Evolutionary conservation across 768 basidiomycete species (phyloP).

Genomic region (Lactarius quietus): DNA sequence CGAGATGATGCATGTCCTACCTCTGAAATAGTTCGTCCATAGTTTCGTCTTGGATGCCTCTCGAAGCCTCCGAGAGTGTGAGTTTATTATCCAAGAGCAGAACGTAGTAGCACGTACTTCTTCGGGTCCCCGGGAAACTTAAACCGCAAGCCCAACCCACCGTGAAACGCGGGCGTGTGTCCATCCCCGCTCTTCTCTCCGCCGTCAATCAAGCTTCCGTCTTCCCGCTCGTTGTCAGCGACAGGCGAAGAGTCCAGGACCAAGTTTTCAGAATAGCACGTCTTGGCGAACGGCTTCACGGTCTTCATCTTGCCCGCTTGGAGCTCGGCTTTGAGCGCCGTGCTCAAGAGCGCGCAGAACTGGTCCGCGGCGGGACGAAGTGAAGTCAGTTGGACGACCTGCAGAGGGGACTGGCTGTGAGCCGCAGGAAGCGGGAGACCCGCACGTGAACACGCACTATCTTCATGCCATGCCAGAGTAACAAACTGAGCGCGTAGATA

Average conservation of each 20-base stretch:
- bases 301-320: slow-evolving; percentile 91
- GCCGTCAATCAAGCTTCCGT: slow-evolving; percentile 58
- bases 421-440: not conserved
- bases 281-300: slow-evolving; percentile 86
- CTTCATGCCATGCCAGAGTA: slow-evolving; percentile 93
- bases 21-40: slow-evolving; percentile 83
- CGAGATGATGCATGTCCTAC: slow-evolving; percentile 40
- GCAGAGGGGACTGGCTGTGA: slow-evolving; percentile 1
- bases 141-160: slow-evolving; percentile 76
- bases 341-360: slow-evolving; percentile 86
- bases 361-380: slow-evolving; percentile 89
- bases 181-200: slow-evolving; percentile 55
- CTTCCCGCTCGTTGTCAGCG: slow-evolving; percentile 39
- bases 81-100: not conserved
- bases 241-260: slow-evolving; percentile 50
- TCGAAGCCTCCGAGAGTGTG: slow-evolving; percentile 51
- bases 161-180: slow-evolving; percentile 59
- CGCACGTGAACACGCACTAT: slow-evolving; percentile 54
- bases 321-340: slow-evolving; percentile 84
- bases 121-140: slow-evolving; percentile 92
- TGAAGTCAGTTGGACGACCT: slow-evolving; percentile 92
- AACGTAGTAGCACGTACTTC: slow-evolving; percentile 56
- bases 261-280: slow-evolving; percentile 92
- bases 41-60: slow-evolving; percentile 95
- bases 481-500: slow-evolving; percentile 91